A percentile compares a stretch with the other conserved stretches of the same genome.
Conservation (phyloP, 495 filamentous ascomycete genomes). For the Lasiosphaeris hirsuta region DNA sequence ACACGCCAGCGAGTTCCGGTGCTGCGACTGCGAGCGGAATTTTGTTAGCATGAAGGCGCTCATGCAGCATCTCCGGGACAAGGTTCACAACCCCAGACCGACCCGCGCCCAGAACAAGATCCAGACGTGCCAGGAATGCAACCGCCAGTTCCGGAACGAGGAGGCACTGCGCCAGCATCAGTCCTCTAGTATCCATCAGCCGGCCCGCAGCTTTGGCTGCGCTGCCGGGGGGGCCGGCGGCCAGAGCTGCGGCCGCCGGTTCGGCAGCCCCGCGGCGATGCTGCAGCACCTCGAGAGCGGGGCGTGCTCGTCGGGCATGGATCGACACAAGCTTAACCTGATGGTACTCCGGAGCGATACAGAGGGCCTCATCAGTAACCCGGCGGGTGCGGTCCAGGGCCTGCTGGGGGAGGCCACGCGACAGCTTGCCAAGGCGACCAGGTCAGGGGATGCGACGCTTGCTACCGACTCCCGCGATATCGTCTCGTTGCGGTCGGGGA, state of each 20-base stretch:
- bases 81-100: conserved; percentile 2
- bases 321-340: background rate
- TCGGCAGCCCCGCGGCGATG: background rate
- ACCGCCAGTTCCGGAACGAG: background rate
- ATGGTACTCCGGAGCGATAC: conserved; percentile 1
- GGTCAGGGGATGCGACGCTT: background rate
- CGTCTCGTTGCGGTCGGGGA: conserved; percentile 5
- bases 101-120: background rate
- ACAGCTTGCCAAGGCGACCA: background rate
- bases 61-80: conserved; percentile 1
- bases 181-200: background rate
- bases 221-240: background rate
- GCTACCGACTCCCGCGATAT: background rate
- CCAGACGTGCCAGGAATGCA: conserved; percentile 1
- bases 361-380: conserved; percentile 1
- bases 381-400: background rate
- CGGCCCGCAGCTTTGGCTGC: background rate
- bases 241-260: background rate
- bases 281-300: conserved; percentile 5
- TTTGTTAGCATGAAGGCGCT: background rate
- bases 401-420: background rate
- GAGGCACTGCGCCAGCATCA: background rate
- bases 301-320: conserved; percentile 1
- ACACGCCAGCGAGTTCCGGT: conserved; percentile 5
- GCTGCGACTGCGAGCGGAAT: conserved; percentile 4